phyloP scores from a whole-genome alignment of 192 early-diverging fungal genomes.

The Umbelopsis sp. region DNA sequence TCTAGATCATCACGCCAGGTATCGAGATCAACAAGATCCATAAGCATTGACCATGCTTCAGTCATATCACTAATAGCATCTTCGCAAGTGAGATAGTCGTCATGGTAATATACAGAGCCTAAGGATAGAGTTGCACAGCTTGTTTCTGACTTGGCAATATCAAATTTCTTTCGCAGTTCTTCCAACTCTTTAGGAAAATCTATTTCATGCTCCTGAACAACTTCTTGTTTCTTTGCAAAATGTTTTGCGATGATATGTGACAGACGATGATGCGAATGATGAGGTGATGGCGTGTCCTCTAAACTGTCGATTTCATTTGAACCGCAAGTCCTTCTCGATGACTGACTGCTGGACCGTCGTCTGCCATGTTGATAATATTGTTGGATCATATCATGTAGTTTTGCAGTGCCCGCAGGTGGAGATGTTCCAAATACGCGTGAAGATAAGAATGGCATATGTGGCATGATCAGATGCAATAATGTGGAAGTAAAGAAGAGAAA shows the following conservation, averaged over 20 bases:
- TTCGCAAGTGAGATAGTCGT: not conserved
- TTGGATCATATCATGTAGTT: not conserved
- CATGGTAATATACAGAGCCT: not conserved
- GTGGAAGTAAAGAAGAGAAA: not conserved
- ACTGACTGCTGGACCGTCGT: slow-evolving; percentile 13
- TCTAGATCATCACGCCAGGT: not conserved
- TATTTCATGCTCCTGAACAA: slow-evolving; percentile 8
- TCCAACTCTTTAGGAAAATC: not conserved
- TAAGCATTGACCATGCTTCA: not conserved
- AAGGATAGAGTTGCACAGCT: not conserved
- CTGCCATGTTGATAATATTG: slow-evolving; percentile 2
- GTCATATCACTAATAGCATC: not conserved
- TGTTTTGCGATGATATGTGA: slow-evolving; percentile 1
- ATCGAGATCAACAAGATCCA: not conserved
- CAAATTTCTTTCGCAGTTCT: not conserved
- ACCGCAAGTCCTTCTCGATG: not conserved
- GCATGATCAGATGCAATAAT: not conserved
- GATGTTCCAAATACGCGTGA: not conserved
- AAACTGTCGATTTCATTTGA: not conserved
- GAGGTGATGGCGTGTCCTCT: not conserved
- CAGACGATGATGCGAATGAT: not conserved
- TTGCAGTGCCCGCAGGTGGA: not conserved
- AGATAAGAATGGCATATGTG: slow-evolving; percentile 4
- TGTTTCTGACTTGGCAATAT: not conserved
- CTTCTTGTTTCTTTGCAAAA: slow-evolving; percentile 5